Evolutionary conservation across 2,329 filamentous ascomycete genomes (phyloP).

Genomic region (Gnomoniopsis sp.): DNA sequence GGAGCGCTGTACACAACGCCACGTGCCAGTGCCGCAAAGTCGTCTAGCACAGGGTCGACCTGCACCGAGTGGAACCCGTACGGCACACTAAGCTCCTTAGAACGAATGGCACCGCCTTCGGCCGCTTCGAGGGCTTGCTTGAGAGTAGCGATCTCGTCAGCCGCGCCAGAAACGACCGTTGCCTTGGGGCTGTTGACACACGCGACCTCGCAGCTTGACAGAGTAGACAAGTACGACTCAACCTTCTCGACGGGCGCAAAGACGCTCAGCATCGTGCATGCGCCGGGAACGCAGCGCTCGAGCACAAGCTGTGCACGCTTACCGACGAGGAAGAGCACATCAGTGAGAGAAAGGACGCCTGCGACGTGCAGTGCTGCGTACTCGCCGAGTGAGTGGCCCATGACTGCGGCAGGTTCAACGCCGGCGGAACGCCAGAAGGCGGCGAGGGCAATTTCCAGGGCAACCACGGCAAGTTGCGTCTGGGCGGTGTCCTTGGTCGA

Average conservation of each 20-base stretch:
- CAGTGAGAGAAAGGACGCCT: conserved; percentile 61
- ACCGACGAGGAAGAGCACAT: conserved; percentile 66
- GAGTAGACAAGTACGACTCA: conserved; percentile 41
- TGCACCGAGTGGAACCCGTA: conserved; percentile 46
- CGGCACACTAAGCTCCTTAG: conserved; percentile 36
- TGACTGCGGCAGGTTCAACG: conserved; percentile 39
- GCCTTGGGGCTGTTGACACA: conserved; percentile 70
- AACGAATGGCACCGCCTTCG: conserved; percentile 29
- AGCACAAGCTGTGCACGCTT: conserved; percentile 58
- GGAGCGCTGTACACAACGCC: conserved; percentile 37
- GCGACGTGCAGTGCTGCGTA: conserved; percentile 66
- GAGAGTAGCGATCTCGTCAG: conserved; percentile 30
- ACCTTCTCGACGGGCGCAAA: conserved; percentile 45
- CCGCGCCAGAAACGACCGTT: conserved; percentile 55
- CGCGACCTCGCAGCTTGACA: conserved; percentile 43
- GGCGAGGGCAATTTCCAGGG: conserved; percentile 48
- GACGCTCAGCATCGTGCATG: conserved; percentile 50
- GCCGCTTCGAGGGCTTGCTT: conserved; percentile 33
- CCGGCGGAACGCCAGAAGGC: conserved; percentile 47
- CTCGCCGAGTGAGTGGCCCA: conserved; percentile 62
- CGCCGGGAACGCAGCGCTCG: conserved; percentile 56
- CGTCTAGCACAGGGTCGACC: conserved; percentile 45
- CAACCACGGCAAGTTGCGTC: conserved; percentile 43
- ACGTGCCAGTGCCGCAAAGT: conserved; percentile 43
- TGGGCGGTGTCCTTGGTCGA: conserved; percentile 40